Evolutionary conservation across 495 filamentous ascomycete species (phyloP).

Genomic region (Arthonia radiata): DNA sequence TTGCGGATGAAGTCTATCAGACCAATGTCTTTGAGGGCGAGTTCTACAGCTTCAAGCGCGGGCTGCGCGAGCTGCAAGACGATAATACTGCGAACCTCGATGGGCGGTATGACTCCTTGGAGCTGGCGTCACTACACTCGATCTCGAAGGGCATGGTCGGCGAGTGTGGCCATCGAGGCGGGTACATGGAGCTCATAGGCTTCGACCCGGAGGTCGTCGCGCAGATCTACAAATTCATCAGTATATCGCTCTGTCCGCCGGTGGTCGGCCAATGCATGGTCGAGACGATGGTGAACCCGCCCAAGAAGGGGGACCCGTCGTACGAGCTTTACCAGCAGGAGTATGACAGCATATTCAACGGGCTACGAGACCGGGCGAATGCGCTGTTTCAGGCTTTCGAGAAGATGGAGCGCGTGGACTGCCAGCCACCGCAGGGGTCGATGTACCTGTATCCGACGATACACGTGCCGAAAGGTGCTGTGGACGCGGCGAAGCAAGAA

Average conservation of each 20-base stretch:
- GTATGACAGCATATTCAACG: conserved; percentile 52
- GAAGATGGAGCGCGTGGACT: conserved; percentile 85
- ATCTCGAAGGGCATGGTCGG: conserved; percentile 79
- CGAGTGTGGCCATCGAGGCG: conserved; percentile 90
- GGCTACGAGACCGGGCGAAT: conserved; percentile 49
- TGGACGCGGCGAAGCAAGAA: conserved; percentile 47
- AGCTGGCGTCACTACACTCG: conserved; percentile 40
- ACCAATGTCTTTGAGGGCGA: conserved; percentile 89
- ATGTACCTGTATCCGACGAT: conserved; percentile 99
- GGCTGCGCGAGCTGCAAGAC: conserved; percentile 61
- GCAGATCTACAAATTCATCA: conserved; percentile 96
- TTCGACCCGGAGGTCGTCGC: conserved; percentile 63
- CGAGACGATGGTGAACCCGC: conserved; percentile 92
- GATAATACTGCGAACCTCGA: conserved; percentile 24
- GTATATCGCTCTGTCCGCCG: conserved; percentile 81
- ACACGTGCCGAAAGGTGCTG: conserved; percentile 44
- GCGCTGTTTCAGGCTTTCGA: conserved; percentile 76
- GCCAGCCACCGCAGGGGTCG: conserved; percentile 44
- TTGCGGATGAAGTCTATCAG: conserved; percentile 97
- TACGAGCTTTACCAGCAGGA: conserved; percentile 63
- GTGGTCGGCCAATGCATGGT: conserved; percentile 90
- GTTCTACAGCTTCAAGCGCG: conserved; percentile 85
- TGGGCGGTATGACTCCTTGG: conserved; percentile 56
- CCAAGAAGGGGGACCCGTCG: conserved; percentile 52
- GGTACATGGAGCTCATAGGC: conserved; percentile 82